These are phyloP conservation scores for Cyberlindnera euphorbiae DNA, from an alignment of 805 yeast species.

Conservation along the genomic window DNA sequence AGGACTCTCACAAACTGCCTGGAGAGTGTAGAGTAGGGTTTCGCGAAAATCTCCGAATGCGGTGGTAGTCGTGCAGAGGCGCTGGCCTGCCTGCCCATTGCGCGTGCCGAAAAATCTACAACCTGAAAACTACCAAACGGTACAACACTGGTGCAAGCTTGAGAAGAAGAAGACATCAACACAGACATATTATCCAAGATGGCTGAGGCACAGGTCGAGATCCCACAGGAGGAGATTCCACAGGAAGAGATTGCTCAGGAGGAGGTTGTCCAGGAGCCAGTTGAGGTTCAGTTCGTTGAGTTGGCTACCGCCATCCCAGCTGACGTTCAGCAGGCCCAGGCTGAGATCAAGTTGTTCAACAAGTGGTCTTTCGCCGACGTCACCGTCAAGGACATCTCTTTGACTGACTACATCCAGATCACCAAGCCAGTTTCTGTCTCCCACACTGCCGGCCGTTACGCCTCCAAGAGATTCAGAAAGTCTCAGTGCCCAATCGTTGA, in stretches of 20 bases:
- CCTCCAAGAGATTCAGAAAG: constrained; percentile 99
- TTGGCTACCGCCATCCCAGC: constrained; percentile 96
- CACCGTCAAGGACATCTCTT: constrained; percentile 95
- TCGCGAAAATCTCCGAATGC: too few relatives aligned
- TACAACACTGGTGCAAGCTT: not conserved
- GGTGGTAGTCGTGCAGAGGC: too few relatives aligned
- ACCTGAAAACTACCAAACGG: constrained; percentile 9
- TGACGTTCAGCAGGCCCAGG: constrained; percentile 93
- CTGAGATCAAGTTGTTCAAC: constrained; percentile 97
- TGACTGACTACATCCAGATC: constrained; percentile 97
- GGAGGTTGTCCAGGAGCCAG: constrained; percentile 81
- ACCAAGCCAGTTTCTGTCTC: constrained; percentile 96
- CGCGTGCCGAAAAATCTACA: constrained; percentile 11
- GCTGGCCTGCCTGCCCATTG: not conserved
- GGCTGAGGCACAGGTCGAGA: constrained; percentile 69
- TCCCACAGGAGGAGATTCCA: constrained; percentile 34
- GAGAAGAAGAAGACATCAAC: not conserved
- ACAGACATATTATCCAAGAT: constrained; percentile 38
- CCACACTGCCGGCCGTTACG: constrained; percentile 99
- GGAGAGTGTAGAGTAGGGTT: too few relatives aligned
- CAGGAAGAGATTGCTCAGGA: constrained; percentile 45
- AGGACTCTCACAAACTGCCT: too few relatives aligned
- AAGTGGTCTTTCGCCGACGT: constrained; percentile 99
- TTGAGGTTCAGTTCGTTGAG: constrained; percentile 70
- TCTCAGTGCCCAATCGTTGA: constrained; percentile 99